phyloP scores from a whole-genome alignment of 257 asterid genomes.

The Henckelia pumila region DNA sequence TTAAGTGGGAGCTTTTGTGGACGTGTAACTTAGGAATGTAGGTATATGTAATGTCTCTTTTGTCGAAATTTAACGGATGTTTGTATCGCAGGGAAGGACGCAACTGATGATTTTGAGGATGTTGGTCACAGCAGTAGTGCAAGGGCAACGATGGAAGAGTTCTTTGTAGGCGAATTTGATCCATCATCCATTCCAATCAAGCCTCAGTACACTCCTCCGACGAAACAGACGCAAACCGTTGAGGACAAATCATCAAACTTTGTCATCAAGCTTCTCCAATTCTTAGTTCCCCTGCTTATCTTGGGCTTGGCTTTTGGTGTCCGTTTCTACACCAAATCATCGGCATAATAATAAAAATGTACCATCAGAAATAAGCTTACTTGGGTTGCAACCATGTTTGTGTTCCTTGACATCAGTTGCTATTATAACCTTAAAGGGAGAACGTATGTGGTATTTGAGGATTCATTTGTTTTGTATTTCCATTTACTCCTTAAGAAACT shows the following conservation, averaged over 20 bases:
- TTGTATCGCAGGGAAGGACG: conserved; percentile 67
- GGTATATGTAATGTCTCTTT: neutral
- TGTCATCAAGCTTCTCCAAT: conserved; percentile 72
- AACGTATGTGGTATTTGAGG: conserved; percentile 20
- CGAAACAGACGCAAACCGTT: conserved; percentile 65
- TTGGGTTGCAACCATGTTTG: neutral
- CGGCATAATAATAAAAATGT: conserved; percentile 36
- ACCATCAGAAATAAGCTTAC: neutral
- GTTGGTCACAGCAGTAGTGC: conserved; percentile 78
- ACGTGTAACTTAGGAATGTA: neutral
- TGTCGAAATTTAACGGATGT: neutral
- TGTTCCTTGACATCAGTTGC: neutral
- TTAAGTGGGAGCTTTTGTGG: neutral
- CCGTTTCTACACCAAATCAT: conserved; percentile 70
- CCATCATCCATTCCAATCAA: conserved; percentile 55
- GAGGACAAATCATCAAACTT: conserved; percentile 82
- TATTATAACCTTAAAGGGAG: conserved; percentile 8
- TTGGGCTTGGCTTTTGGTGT: conserved; percentile 69
- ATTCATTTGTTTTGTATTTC: conserved; percentile 5
- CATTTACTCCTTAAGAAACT: conserved; percentile 16
- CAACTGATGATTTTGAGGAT: conserved; percentile 89
- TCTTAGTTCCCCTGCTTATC: conserved; percentile 73
- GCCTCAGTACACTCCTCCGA: conserved; percentile 70
- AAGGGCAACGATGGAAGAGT: conserved; percentile 61
- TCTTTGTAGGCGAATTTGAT: conserved; percentile 60